Evolutionary conservation across 306 rosid genomes (phyloP), one percentile per base, ranked within the genome.

Genomic region (Glycine soja): DNA sequence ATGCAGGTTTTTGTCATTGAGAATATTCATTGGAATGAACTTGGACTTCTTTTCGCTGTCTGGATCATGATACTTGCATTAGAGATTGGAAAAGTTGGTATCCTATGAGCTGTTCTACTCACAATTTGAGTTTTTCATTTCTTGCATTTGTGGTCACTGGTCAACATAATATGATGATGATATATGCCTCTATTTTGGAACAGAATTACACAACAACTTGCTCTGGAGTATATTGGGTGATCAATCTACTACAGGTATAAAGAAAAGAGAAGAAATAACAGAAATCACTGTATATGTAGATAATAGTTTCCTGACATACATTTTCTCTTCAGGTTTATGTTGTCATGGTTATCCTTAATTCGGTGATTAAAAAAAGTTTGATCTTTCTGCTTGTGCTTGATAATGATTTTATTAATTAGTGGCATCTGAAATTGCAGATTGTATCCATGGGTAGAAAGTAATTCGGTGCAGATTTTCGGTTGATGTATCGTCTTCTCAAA

Each of bases 401-500:
- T 65, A 71, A 43, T 66, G 63, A 74, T 66, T 57, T 70, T 16
- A 78, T 66, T 69, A 52, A 82, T 53, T 84, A 80, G 70, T 83
- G 72, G 48, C 48, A 76, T 50, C 71, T 69, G 71, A 83, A 87
- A 87, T 80, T 86, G 85, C 94, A 95, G 99, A 87, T 93, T 43
- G 98, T 93, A 36, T 93, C 98, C 65, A 42, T 93, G 93, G 99
- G 99, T 47, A 90, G 96, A 86, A 90, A 91, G 90, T 85, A 80
- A 82, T 95, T 93, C 85, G 91, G 99, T 34, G 98, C 98, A 72
- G 98, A 95, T 84, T 93, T 93, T 85, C 99, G 93, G 90, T 85
- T 95, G 85, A 85, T 95, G 98, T 95, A 93, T 82, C 93, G 99
- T 67, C 95, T 95, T 87, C 90, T 93, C 72, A 95, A 95, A 86